phyloP scores from a whole-genome alignment of 148 eudicot species.

The Chenopodium quinoa region DNA sequence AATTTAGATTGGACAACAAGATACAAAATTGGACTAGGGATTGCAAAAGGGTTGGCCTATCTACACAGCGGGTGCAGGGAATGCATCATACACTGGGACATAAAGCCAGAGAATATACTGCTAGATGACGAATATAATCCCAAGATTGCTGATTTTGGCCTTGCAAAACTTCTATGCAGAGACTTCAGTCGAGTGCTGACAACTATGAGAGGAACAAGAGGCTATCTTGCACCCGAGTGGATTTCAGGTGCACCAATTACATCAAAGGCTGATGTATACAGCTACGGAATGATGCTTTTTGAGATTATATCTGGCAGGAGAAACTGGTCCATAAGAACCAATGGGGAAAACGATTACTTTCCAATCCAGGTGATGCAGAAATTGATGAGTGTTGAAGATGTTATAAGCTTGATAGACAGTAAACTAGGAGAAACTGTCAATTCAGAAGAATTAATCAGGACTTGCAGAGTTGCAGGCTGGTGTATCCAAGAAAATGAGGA shows the following conservation, averaged over 20 bases:
- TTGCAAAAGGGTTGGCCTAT: slow-evolving; percentile 38
- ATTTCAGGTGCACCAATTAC: slow-evolving; percentile 54
- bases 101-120: slow-evolving; percentile 60
- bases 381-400: slow-evolving; percentile 37
- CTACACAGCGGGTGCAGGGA: slow-evolving; percentile 49
- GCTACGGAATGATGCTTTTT: slow-evolving; percentile 60
- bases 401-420: slow-evolving; percentile 42
- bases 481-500: slow-evolving; percentile 61
- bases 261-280: slow-evolving; percentile 59
- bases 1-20: slow-evolving; percentile 42
- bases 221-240: slow-evolving; percentile 70
- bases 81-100: slow-evolving; percentile 62
- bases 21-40: slow-evolving; percentile 40
- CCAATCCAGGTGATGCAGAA: slow-evolving; percentile 44
- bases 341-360: slow-evolving; percentile 38
- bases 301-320: slow-evolving; percentile 49
- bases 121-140: slow-evolving; percentile 40
- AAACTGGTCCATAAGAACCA: slow-evolving; percentile 34
- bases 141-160: slow-evolving; percentile 53
- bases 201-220: slow-evolving; percentile 57
- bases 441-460: slow-evolving; percentile 34
- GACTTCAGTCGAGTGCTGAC: slow-evolving; percentile 58
- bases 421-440: slow-evolving; percentile 35
- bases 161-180: slow-evolving; percentile 56
- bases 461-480: slow-evolving; percentile 57